These are phyloP conservation scores for Cucurbita maxima DNA, from an alignment of 306 rosid genomes.

Conservation along the genomic window DNA sequence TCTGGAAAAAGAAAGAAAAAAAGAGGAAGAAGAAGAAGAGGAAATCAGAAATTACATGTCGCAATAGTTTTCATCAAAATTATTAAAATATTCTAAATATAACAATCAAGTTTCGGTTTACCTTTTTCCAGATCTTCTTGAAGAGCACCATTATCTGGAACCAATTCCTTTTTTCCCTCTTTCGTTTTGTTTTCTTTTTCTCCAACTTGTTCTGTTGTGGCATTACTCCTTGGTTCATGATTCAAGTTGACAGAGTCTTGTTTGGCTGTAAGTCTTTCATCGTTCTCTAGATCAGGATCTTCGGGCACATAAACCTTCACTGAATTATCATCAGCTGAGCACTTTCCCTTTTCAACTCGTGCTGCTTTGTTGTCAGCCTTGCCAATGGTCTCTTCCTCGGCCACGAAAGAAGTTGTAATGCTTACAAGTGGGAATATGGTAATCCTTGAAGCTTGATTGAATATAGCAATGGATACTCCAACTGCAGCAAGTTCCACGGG, in stretches of 20 bases:
- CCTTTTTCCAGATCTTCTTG: conserved; percentile 3
- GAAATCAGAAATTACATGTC: not conserved
- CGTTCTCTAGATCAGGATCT: conserved; percentile 19
- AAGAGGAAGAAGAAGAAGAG: not conserved
- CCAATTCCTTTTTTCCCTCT: conserved; percentile 1
- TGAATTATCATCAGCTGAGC: conserved; percentile 15
- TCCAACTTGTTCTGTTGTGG: conserved; percentile 7
- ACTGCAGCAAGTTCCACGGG: conserved; percentile 95
- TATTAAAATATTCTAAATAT: not conserved
- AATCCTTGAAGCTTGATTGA: conserved; percentile 93
- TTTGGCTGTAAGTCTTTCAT: conserved; percentile 32
- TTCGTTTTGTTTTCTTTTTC: not conserved
- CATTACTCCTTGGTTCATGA: not conserved
- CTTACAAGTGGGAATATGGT: conserved; percentile 92
- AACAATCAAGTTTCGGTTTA: not conserved
- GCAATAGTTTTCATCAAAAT: no score
- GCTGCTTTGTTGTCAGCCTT: conserved; percentile 17
- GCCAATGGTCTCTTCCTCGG: conserved; percentile 72
- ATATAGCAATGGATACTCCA: conserved; percentile 80
- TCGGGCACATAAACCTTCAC: conserved; percentile 14
- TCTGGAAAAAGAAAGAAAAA: conserved; percentile 17
- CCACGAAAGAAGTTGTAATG: conserved; percentile 89
- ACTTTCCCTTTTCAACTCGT: conserved; percentile 14
- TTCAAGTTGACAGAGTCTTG: not conserved
- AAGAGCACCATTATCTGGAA: conserved; percentile 19